Conservation (phyloP, 2,329 filamentous ascomycete genomes). For the Triangularia setosa region DNA sequence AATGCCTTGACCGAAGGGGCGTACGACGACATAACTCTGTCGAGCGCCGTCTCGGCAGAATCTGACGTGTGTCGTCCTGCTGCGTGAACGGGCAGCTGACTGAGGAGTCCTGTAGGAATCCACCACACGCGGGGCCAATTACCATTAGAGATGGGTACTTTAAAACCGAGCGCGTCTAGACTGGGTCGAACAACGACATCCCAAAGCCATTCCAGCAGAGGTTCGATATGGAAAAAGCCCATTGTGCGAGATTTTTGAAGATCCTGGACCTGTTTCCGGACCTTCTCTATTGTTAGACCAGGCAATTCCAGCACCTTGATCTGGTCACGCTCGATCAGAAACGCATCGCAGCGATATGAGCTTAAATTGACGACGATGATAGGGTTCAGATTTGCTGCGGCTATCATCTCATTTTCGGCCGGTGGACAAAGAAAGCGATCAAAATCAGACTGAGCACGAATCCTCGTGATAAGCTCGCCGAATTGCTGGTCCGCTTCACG, state of each 20-base stretch:
- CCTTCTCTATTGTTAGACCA: background rate
- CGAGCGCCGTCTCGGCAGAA: background rate
- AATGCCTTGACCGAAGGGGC: slow-evolving; percentile 7
- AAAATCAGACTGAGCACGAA: slow-evolving; percentile 11
- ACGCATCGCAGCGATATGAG: slow-evolving; percentile 12
- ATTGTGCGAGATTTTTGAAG: background rate
- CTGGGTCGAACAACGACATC: background rate
- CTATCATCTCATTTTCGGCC: slow-evolving; percentile 5
- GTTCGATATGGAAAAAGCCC: background rate
- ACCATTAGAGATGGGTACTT: background rate
- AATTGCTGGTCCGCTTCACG: slow-evolving; percentile 8
- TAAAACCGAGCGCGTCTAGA: background rate
- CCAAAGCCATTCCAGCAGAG: slow-evolving; percentile 11
- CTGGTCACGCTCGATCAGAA: slow-evolving; percentile 11
- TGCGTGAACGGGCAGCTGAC: slow-evolving; percentile 10
- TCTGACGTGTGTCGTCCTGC: background rate
- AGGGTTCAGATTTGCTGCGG: slow-evolving; percentile 7
- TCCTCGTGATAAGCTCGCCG: background rate
- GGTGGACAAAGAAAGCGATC: slow-evolving; percentile 5
- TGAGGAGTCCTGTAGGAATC: slow-evolving; percentile 6
- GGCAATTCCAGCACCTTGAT: slow-evolving; percentile 14
- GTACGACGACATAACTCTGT: slow-evolving; percentile 14
- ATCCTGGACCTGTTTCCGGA: background rate
- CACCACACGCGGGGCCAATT: slow-evolving; percentile 7
- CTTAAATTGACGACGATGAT: slow-evolving; percentile 13